Evolutionary conservation across 352 stramenopile species (phyloP).

Genomic region (Phytophthora melonis): DNA sequence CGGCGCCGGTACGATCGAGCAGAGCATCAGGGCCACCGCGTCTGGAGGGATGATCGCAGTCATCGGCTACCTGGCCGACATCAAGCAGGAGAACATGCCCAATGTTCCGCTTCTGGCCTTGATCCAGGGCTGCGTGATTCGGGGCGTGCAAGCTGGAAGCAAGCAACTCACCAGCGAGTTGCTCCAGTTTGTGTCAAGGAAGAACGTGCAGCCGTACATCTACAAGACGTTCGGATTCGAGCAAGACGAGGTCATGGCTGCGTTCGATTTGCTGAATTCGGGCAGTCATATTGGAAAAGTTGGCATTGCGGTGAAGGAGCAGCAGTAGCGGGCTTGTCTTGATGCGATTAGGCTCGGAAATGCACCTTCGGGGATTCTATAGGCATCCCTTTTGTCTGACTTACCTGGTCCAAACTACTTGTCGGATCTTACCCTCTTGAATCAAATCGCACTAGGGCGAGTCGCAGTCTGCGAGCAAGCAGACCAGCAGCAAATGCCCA

Average conservation of each 20-base stretch:
- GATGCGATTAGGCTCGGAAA: no score
- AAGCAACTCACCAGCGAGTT: constrained; percentile 34
- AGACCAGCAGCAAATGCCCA: no score
- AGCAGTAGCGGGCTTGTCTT: background rate
- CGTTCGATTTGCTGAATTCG: constrained; percentile 29
- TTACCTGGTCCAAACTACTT: no score
- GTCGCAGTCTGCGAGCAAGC: no score
- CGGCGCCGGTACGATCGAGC: constrained; percentile 43
- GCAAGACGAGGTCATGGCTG: constrained; percentile 13
- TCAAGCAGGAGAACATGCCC: constrained; percentile 45
- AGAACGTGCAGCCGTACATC: constrained; percentile 35
- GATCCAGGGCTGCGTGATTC: constrained; percentile 34
- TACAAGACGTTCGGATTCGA: constrained; percentile 40
- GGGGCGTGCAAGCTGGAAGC: constrained; percentile 28
- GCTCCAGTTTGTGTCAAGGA: constrained; percentile 25
- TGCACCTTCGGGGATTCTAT: no score
- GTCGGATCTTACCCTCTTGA: no score
- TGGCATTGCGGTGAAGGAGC: constrained; percentile 24
- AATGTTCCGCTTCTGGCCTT: constrained; percentile 34
- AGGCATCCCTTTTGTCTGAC: no score
- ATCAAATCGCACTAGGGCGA: no score
- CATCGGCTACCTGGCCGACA: constrained; percentile 37
- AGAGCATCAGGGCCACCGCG: constrained; percentile 41
- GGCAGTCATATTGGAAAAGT: constrained; percentile 38
- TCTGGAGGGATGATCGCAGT: constrained; percentile 40